These are phyloP conservation scores for Starmerella khaoyaiensis DNA, from an alignment of 805 yeast species.

Conservation along the genomic window DNA sequence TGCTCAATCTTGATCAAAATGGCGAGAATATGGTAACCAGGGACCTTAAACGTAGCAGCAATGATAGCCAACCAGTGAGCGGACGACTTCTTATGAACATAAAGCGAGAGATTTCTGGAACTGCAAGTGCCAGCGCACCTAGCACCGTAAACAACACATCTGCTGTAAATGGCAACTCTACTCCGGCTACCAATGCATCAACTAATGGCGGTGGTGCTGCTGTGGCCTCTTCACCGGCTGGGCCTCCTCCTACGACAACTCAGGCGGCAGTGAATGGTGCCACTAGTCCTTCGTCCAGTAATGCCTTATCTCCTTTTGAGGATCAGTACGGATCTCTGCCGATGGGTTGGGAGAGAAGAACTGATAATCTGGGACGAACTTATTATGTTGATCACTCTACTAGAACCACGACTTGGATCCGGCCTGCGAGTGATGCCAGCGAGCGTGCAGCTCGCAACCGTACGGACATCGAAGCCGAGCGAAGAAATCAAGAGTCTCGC, in stretches of 20 bases:
- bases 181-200: background rate
- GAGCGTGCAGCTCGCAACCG: constrained; percentile 51
- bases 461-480: constrained; percentile 64
- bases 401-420: constrained; percentile 96
- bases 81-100: constrained; percentile 48
- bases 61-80: constrained; percentile 75
- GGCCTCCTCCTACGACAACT: constrained; percentile 3
- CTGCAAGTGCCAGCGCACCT: background rate
- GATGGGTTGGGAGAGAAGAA: constrained; percentile 98
- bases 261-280: constrained; percentile 6
- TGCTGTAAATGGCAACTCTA: background rate
- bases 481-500: constrained; percentile 81
- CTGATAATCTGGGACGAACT: constrained; percentile 93
- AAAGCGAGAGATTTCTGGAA: background rate
- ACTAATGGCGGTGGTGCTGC: background rate
- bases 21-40: constrained; percentile 74
- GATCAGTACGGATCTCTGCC: constrained; percentile 95
- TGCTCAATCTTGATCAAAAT: constrained; percentile 42
- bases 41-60: constrained; percentile 64
- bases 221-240: background rate
- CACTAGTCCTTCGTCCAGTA: constrained; percentile 6
- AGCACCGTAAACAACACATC: constrained; percentile 3
- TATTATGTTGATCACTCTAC: constrained; percentile 97
- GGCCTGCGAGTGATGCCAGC: constrained; percentile 71
- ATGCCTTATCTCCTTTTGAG: constrained; percentile 64